A percentile compares a stretch with the other conserved stretches of the same genome.
phyloP scores from a whole-genome alignment of 1,139 yeast species.

The Zygosaccharomyces sapae region DNA sequence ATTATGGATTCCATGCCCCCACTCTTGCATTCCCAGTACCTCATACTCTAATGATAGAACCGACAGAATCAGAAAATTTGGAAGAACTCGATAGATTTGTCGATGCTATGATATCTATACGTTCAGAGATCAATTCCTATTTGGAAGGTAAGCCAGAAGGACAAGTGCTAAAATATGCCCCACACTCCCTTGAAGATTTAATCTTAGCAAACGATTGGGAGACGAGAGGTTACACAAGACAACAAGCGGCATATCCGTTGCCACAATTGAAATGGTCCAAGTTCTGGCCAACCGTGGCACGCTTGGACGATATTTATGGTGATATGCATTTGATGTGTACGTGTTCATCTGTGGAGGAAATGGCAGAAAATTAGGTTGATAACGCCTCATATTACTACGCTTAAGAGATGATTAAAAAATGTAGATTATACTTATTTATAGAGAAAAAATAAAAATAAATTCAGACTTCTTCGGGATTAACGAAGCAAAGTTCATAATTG shows the following conservation, averaged over 20 bases:
- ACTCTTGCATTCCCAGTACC: constrained; percentile 99
- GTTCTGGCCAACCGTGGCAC: constrained; percentile 93
- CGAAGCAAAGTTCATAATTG: too few relatives aligned
- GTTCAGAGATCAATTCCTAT: constrained; percentile 75
- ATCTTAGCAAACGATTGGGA: constrained; percentile 63
- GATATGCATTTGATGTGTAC: constrained; percentile 91
- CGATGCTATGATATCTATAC: constrained; percentile 78
- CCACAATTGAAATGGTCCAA: constrained; percentile 67
- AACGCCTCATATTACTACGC: not conserved
- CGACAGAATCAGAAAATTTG: constrained; percentile 90
- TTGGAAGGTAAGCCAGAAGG: constrained; percentile 66
- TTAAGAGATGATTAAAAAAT: not conserved
- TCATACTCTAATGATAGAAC: constrained; percentile 95
- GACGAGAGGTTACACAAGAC: constrained; percentile 85
- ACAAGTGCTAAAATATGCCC: constrained; percentile 78
- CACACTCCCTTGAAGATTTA: constrained; percentile 82
- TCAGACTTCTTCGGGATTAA: too few relatives aligned
- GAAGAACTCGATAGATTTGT: constrained; percentile 87
- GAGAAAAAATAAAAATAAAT: too few relatives aligned
- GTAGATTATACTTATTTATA: too few relatives aligned
- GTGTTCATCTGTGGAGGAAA: constrained; percentile 78
- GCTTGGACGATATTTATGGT: constrained; percentile 92
- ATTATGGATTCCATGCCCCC: constrained; percentile 98
- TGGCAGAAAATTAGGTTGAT: constrained; percentile 37
- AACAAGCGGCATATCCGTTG: constrained; percentile 89